Conservation (phyloP, 2,329 filamentous ascomycete genomes). For the Elsinoe fawcettii region DNA sequence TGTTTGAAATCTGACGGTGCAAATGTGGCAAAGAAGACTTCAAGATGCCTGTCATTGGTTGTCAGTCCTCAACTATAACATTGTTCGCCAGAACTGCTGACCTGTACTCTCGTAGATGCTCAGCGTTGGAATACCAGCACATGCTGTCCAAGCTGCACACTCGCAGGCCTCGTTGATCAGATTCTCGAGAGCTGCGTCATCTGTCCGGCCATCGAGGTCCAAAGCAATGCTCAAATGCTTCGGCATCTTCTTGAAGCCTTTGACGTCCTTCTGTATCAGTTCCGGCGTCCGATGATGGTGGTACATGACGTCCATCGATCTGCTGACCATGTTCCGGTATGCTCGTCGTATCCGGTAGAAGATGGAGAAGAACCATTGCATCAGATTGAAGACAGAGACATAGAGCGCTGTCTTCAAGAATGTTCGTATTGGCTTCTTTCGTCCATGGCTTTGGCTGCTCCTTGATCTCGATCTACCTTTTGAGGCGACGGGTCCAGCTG, state of each 20-base stretch:
- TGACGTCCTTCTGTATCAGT: slow-evolving; percentile 81
- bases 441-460: slow-evolving; percentile 1
- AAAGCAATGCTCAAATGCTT: slow-evolving; percentile 83
- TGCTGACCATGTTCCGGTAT: slow-evolving; percentile 70
- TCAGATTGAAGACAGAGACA: slow-evolving; percentile 57
- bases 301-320: slow-evolving; percentile 72
- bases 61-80: background rate
- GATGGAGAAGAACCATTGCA: slow-evolving; percentile 78
- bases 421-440: slow-evolving; percentile 17
- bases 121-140: slow-evolving; percentile 76
- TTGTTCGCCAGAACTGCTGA: slow-evolving; percentile 37
- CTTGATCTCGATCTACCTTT: slow-evolving; percentile 3
- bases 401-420: slow-evolving; percentile 53
- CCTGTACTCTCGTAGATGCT: slow-evolving; percentile 90
- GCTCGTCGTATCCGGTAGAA: slow-evolving; percentile 75
- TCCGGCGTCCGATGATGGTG: slow-evolving; percentile 95
- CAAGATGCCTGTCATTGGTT: slow-evolving; percentile 59
- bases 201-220: slow-evolving; percentile 60
- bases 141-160: slow-evolving; percentile 85
- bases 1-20: slow-evolving; percentile 69
- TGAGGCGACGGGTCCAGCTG: slow-evolving; percentile 14
- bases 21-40: slow-evolving; percentile 84
- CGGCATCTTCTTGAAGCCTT: slow-evolving; percentile 63
- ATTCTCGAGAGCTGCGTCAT: slow-evolving; percentile 67
- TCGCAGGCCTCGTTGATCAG: slow-evolving; percentile 88